These are phyloP conservation scores for Microsporum canis DNA, from an alignment of 2,329 filamentous ascomycete genomes.

Conservation along the genomic window DNA sequence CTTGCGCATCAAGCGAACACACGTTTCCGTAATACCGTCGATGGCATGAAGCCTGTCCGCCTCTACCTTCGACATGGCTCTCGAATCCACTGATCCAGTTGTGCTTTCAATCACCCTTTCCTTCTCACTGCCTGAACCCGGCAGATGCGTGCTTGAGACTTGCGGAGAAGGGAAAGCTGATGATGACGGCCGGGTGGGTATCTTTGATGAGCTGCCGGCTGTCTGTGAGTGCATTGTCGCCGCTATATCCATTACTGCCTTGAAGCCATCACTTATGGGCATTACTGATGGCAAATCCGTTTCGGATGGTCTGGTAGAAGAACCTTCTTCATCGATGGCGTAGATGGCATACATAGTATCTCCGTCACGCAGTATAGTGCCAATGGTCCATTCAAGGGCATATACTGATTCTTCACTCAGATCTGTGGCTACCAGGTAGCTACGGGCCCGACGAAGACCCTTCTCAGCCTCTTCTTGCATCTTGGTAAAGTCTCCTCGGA, in stretches of 20 bases:
- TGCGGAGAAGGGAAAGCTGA: conserved; percentile 10
- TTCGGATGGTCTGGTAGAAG: conserved; percentile 36
- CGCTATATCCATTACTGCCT: conserved; percentile 64
- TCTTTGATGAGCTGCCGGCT: conserved; percentile 42
- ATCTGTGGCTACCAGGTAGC: conserved; percentile 93
- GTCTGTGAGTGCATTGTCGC: conserved; percentile 52
- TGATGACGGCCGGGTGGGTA: conserved; percentile 13
- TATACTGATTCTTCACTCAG: conserved; percentile 89
- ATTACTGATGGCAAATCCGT: conserved; percentile 33
- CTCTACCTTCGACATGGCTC: conserved; percentile 52
- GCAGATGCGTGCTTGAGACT: conserved; percentile 20
- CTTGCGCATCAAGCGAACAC: conserved; percentile 77
- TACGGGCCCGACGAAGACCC: conserved; percentile 65
- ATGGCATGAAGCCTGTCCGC: conserved; percentile 70
- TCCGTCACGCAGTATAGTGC: conserved; percentile 83
- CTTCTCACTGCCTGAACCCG: background rate
- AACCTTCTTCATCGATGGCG: conserved; percentile 75
- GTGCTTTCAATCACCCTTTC: background rate
- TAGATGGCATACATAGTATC: conserved; percentile 90
- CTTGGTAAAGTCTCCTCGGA: conserved; percentile 71
- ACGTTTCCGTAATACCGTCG: conserved; percentile 71
- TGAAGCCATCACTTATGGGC: conserved; percentile 59
- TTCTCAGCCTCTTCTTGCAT: conserved; percentile 69
- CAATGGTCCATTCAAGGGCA: conserved; percentile 93
- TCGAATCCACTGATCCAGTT: conserved; percentile 35